phyloP scores from a whole-genome alignment of 441 rosid species.

The Bocquillonia castaneifolia region DNA sequence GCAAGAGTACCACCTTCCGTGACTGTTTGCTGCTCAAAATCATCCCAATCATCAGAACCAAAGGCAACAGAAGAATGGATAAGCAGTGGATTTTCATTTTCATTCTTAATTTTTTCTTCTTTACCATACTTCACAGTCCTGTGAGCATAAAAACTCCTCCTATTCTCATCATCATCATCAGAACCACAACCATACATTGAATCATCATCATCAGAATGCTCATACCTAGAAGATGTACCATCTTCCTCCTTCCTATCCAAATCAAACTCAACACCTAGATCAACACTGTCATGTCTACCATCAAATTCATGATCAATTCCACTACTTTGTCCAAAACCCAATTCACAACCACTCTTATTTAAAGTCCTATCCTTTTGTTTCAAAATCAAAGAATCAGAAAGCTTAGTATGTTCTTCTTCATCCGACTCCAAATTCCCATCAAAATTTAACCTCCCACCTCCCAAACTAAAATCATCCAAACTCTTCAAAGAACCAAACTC shows the following conservation, averaged over 20 bases:
- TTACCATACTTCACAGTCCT: slow-evolving; percentile 18
- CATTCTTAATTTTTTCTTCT: slow-evolving; percentile 30
- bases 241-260: slow-evolving; percentile 30
- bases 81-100: slow-evolving; percentile 53
- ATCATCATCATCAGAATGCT: slow-evolving; percentile 59
- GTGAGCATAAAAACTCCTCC: slow-evolving; percentile 28
- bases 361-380: slow-evolving; percentile 1
- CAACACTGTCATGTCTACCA: slow-evolving; percentile 6
- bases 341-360: slow-evolving; percentile 6
- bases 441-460: slow-evolving; percentile 29
- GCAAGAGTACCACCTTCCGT: slow-evolving; percentile 30
- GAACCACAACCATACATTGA: slow-evolving; percentile 50
- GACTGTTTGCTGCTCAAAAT: slow-evolving; percentile 67
- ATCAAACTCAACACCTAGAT: slow-evolving; percentile 22
- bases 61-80: slow-evolving; percentile 71
- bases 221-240: slow-evolving; percentile 38
- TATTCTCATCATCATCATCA: slow-evolving; percentile 51
- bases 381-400: slow-evolving; percentile 29
- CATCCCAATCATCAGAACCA: slow-evolving; percentile 88
- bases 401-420: slow-evolving; percentile 25
- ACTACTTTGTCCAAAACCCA: slow-evolving; percentile 7
- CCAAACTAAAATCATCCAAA: slow-evolving; percentile 54
- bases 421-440: slow-evolving; percentile 8
- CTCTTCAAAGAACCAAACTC: slow-evolving; percentile 53
- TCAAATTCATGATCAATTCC: slow-evolving; percentile 2